These are phyloP conservation scores for Dendrobium catenatum DNA, from an alignment of 106 monocot species.

Conservation along the genomic window DNA sequence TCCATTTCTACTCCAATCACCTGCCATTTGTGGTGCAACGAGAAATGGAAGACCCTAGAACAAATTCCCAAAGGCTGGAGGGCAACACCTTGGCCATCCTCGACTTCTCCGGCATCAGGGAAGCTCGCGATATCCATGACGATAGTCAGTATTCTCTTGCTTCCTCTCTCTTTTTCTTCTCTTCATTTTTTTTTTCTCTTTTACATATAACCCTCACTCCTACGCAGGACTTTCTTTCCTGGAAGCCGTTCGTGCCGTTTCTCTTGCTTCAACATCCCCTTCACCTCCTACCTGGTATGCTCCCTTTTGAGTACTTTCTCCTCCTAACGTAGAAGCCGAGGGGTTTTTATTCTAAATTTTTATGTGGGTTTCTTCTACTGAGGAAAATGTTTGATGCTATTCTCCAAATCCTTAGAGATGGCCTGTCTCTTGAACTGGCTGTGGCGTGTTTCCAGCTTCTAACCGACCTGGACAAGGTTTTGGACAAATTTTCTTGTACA, in stretches of 20 bases:
- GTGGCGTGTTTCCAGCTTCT: conserved; percentile 66
- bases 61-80: conserved; percentile 32
- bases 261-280: conserved; percentile 34
- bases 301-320: neutral
- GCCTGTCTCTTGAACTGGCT: conserved; percentile 60
- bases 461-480: conserved; percentile 62
- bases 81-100: conserved; percentile 84
- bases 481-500: neutral
- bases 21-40: neutral
- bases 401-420: conserved; percentile 48
- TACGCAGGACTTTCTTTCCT: conserved; percentile 61
- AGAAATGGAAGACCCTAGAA: neutral
- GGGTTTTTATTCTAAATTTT: neutral
- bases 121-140: conserved; percentile 65
- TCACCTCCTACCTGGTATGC: conserved; percentile 51
- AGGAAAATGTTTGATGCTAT: conserved; percentile 77
- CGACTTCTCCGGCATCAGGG: conserved; percentile 72
- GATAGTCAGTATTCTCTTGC: conserved; percentile 44
- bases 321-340: neutral
- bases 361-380: neutral
- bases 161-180: neutral
- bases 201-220: neutral
- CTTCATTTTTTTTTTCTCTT: neutral
- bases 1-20: neutral
- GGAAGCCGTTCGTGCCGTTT: conserved; percentile 63